These are phyloP conservation scores for Cladosporium sp. DNA, from an alignment of 2,329 filamentous ascomycete species.

Conservation along the genomic window DNA sequence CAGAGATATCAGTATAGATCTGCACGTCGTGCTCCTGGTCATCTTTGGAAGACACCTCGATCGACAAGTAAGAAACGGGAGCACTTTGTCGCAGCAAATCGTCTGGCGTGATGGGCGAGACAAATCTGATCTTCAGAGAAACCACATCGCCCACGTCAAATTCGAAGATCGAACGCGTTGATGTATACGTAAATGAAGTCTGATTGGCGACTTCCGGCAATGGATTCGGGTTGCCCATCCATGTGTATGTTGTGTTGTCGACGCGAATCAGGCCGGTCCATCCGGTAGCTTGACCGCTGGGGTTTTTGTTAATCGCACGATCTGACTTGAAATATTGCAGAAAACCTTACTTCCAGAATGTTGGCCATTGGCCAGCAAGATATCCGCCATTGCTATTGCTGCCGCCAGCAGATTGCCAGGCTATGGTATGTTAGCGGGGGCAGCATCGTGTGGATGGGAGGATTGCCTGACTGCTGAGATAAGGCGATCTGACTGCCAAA, in stretches of 20 bases:
- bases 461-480: constrained; percentile 52
- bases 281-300: constrained; percentile 49
- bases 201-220: constrained; percentile 51
- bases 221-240: constrained; percentile 58
- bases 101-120: constrained; percentile 63
- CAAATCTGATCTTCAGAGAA: constrained; percentile 62
- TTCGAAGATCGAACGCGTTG: constrained; percentile 65
- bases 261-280: constrained; percentile 69
- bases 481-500: constrained; percentile 69
- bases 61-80: constrained; percentile 64
- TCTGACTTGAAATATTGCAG: no score
- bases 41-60: constrained; percentile 59
- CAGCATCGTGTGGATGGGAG: neutral
- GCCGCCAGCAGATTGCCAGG: constrained; percentile 43
- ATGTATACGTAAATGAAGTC: constrained; percentile 63
- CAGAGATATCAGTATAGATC: constrained; percentile 68
- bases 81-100: constrained; percentile 65
- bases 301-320: neutral
- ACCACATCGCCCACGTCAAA: constrained; percentile 60
- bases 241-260: constrained; percentile 59
- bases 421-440: neutral
- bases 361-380: constrained; percentile 64
- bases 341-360: constrained; percentile 49
- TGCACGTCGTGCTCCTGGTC: constrained; percentile 60
- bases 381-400: constrained; percentile 61